Percentiles rank a stretch among this genome's conserved stretches.
Evolutionary conservation across 441 rosid genomes (phyloP).

Genomic region (Brassica hybrid): DNA sequence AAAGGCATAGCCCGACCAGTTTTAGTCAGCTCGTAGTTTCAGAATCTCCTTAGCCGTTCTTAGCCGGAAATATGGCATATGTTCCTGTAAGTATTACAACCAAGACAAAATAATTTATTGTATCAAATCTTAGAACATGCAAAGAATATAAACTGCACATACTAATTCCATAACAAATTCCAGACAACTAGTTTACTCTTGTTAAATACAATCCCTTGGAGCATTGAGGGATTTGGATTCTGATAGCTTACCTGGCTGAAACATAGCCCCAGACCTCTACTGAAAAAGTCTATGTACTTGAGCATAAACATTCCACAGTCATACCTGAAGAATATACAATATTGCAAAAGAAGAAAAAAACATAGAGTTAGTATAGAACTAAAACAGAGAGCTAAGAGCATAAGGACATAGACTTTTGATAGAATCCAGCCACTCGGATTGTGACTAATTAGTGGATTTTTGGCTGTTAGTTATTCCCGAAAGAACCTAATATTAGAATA

Average conservation of each 20-base stretch:
- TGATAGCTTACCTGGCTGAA: conserved; percentile 71
- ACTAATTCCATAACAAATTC: conserved; percentile 4
- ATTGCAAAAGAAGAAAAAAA: not conserved
- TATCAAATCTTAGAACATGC: conserved; percentile 3
- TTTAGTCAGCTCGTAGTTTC: conserved; percentile 74
- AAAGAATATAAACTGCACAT: not conserved
- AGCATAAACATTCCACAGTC: conserved; percentile 98
- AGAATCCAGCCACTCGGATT: no score
- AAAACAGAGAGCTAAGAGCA: not conserved
- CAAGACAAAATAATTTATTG: not conserved
- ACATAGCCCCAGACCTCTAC: conserved; percentile 85
- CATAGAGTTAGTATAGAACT: not conserved
- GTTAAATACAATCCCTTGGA: not conserved
- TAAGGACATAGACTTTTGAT: not conserved
- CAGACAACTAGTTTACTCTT: not conserved
- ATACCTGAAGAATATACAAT: conserved; percentile 53
- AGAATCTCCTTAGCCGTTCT: conserved; percentile 88
- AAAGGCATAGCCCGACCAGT: not conserved
- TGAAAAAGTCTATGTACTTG: conserved; percentile 85
- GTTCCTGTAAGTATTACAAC: conserved; percentile 50
- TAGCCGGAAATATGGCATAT: conserved; percentile 82
- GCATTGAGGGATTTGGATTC: conserved; percentile 14
- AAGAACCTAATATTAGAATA: not conserved
- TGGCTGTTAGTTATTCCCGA: not conserved
- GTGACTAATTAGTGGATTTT: no score